A percentile compares a stretch with the other conserved stretches of the same genome.
phyloP scores from a whole-genome alignment of 495 filamentous ascomycete genomes.

The Neurospora africana region DNA sequence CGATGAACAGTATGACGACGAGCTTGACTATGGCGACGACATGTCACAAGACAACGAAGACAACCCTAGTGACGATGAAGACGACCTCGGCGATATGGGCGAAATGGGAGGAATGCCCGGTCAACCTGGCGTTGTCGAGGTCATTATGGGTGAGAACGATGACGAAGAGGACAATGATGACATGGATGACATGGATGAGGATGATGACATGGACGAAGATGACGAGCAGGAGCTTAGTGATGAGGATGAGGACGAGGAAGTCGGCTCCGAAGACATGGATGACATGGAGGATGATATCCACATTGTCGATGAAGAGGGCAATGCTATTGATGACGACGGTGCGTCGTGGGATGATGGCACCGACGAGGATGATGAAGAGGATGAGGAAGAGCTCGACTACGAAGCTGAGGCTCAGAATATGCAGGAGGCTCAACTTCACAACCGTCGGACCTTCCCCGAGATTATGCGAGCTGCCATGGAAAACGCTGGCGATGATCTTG shows the following conservation, averaged over 20 bases:
- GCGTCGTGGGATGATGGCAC: slow-evolving; percentile 48
- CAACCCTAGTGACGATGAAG: slow-evolving; percentile 87
- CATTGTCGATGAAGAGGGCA: slow-evolving; percentile 46
- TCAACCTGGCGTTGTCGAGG: slow-evolving; percentile 64
- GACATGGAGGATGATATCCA: slow-evolving; percentile 43
- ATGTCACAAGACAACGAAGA: slow-evolving; percentile 70
- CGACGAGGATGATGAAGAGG: slow-evolving; percentile 44
- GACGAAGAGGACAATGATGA: slow-evolving; percentile 53
- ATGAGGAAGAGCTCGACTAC: slow-evolving; percentile 41
- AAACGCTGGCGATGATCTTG: slow-evolving; percentile 44
- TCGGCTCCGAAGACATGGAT: slow-evolving; percentile 39
- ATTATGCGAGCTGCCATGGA: slow-evolving; percentile 52
- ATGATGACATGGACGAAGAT: slow-evolving; percentile 58
- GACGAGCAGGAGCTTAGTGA: slow-evolving; percentile 42
- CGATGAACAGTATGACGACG: slow-evolving; percentile 63
- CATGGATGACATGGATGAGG: slow-evolving; percentile 56
- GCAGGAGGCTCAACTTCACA: slow-evolving; percentile 30
- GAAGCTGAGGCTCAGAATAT: slow-evolving; percentile 35
- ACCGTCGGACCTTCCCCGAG: slow-evolving; percentile 39
- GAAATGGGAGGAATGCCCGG: slow-evolving; percentile 77
- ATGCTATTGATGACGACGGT: slow-evolving; percentile 42
- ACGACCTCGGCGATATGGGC: slow-evolving; percentile 67
- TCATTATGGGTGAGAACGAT: slow-evolving; percentile 72
- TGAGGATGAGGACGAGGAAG: slow-evolving; percentile 43
- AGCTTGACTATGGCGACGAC: slow-evolving; percentile 84